phyloP scores from a whole-genome alignment of 148 eudicot species.

The Chenopodium album region DNA sequence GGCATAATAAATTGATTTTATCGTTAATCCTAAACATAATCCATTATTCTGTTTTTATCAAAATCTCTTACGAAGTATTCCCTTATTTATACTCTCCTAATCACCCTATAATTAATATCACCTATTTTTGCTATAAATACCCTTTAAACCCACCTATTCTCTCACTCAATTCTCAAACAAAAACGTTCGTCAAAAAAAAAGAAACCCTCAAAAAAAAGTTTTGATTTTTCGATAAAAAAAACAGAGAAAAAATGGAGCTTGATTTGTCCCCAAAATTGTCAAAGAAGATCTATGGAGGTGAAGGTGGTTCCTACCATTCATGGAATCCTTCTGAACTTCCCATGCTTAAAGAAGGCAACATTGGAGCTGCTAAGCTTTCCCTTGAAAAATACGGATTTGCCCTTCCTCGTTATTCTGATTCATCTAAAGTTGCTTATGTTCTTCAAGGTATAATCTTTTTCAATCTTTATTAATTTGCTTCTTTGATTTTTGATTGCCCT shows the following conservation, averaged over 20 bases:
- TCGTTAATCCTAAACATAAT: too few relatives aligned
- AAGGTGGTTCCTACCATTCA: conserved; percentile 61
- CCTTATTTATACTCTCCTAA: too few relatives aligned
- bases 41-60: too few relatives aligned
- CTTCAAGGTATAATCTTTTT: conserved; percentile 59
- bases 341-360: conserved; percentile 67
- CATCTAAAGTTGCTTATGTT: conserved; percentile 76
- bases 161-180: background rate
- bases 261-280: conserved; percentile 67
- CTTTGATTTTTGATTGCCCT: background rate
- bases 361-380: conserved; percentile 70
- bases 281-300: conserved; percentile 46
- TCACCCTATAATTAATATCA: too few relatives aligned
- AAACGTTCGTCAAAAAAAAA: background rate
- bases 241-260: conserved; percentile 47
- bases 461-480: background rate
- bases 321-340: conserved; percentile 76
- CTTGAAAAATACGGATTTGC: conserved; percentile 68
- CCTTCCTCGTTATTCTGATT: conserved; percentile 77
- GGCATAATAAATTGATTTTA: too few relatives aligned
- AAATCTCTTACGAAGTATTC: too few relatives aligned
- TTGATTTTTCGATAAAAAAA: background rate
- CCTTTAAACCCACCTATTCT: background rate
- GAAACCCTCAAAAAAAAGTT: background rate
- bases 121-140: conserved; percentile 10